These are phyloP conservation scores for Trichoderma gracile DNA, from an alignment of 2,329 filamentous ascomycete species.

Conservation along the genomic window DNA sequence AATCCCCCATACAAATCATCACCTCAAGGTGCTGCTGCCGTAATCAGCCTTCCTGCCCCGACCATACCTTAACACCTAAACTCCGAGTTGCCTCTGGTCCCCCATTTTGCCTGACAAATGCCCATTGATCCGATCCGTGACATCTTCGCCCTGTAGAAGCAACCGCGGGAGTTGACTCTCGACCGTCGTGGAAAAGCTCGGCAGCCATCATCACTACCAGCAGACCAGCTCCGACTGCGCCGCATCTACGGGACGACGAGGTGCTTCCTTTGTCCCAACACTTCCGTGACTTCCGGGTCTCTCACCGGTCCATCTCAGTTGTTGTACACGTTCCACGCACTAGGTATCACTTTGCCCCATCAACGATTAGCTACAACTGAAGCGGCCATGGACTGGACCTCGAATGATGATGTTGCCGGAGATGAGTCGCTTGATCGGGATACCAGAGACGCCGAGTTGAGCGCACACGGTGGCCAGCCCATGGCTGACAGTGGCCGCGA, in stretches of 20 bases:
- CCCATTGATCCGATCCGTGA: neutral
- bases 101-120: conserved; percentile 3
- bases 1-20: no score
- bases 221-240: neutral
- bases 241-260: neutral
- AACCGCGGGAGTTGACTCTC: neutral
- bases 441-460: conserved; percentile 9
- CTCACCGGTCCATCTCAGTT: neutral
- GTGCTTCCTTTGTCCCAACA: no score
- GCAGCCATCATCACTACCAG: neutral
- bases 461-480: neutral
- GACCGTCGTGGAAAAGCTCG: neutral
- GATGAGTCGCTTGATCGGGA: neutral
- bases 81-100: conserved; percentile 1
- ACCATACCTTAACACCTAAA: neutral
- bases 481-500: conserved; percentile 7
- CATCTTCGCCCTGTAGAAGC: neutral
- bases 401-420: neutral
- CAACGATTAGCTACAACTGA: neutral
- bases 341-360: neutral
- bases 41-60: neutral
- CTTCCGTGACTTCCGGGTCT: neutral
- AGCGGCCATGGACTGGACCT: neutral
- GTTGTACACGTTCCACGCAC: neutral
- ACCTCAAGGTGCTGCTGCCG: neutral